phyloP scores from a whole-genome alignment of 2,329 filamentous ascomycete species.

The Fusarium praegraminearum region DNA sequence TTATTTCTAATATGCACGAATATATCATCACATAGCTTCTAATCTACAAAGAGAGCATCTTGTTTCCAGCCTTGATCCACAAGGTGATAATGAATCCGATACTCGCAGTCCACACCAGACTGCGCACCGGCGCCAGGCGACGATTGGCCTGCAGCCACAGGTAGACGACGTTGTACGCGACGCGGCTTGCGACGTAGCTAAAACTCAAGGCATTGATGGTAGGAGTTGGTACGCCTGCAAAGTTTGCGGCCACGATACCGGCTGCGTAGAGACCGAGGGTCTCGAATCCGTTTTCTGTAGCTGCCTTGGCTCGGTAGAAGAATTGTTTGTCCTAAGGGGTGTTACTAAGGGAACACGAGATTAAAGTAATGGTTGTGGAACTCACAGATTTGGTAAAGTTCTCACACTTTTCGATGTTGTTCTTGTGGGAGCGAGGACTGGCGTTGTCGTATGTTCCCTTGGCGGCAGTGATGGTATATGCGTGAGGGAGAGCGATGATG shows the following conservation, averaged over 20 bases:
- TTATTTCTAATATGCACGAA: neutral
- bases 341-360: neutral
- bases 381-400: conserved; percentile 49
- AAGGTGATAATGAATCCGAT: conserved; percentile 52
- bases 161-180: conserved; percentile 58
- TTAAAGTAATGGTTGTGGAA: neutral
- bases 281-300: conserved; percentile 59
- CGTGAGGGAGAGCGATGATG: conserved; percentile 53
- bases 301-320: conserved; percentile 65
- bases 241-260: conserved; percentile 60
- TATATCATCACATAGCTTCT: neutral
- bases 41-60: conserved; percentile 28
- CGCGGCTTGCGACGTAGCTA: conserved; percentile 56
- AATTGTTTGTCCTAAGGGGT: conserved; percentile 64
- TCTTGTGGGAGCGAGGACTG: conserved; percentile 54
- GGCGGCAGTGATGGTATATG: conserved; percentile 46
- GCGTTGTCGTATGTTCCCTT: conserved; percentile 54
- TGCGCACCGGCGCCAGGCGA: conserved; percentile 54
- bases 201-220: conserved; percentile 56
- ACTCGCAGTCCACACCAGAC: conserved; percentile 54
- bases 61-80: conserved; percentile 57
- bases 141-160: conserved; percentile 58
- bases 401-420: conserved; percentile 50
- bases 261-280: conserved; percentile 58
- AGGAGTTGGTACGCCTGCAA: conserved; percentile 54